Evolutionary conservation across 768 basidiomycete genomes (phyloP), one percentile per base, ranked within the genome.

Genomic region (Boletus rubropictus): DNA sequence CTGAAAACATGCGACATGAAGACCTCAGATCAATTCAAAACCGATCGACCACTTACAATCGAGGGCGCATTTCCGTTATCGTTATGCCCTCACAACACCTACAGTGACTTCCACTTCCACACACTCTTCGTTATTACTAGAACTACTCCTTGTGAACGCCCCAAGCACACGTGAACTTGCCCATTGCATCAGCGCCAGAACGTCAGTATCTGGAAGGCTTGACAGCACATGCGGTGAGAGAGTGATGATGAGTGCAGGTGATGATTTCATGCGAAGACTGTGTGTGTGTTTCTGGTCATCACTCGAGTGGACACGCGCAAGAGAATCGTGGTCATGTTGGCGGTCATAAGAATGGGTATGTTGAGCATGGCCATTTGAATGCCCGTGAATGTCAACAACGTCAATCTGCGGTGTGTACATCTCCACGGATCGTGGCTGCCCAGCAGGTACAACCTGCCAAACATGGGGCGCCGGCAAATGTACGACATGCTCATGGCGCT

Each of bases 381-480:
- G 22, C 4, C 22, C 28, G 24, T 46, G 46, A 4, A 24, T 11
- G 22, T 49, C 48, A 14, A 18, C 12, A 5, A 21, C 20, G 8
- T 44, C 39, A 6, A 20, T 24, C 15, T 44, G 39, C 2, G 34
- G 28, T 24, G 36, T 11, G n/a, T 35, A 21, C 8, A 42, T 34
- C 20, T 51, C 34, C 35, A 51, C 12, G 6, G 50, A 52, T 12
- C 50, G 47, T 15, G 59, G 53, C 47, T 67, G 64, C 14, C 63
- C 65, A 0, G 52, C 58, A 0, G 83, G 80, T 1, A 80, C 76
- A 35, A 94, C 78, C 58, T 93, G 89, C 89, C 89, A 94, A 45
- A 94, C 81, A 52, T 91, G 89, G 1, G 89, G 90, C 10, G 87
- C 82, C 1, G 86, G 84, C 10, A 95, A 76, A 59, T 90, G 87